Conservation (phyloP, 768 basidiomycete genomes). For the Trametes cingulata region DNA sequence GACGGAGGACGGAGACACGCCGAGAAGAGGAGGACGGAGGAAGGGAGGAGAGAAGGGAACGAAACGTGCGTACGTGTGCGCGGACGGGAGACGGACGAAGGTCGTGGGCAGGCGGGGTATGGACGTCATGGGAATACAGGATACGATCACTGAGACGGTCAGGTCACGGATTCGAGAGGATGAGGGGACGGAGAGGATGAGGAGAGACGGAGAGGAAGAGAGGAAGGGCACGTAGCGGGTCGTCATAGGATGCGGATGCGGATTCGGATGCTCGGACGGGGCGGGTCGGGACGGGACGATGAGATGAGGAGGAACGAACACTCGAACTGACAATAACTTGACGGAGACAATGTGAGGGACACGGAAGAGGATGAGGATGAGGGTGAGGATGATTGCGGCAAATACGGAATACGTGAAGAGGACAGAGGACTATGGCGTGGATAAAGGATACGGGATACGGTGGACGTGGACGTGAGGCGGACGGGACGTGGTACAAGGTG, state of each 20-base stretch:
- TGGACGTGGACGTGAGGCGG: no score
- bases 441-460: no score
- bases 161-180: no score
- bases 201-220: background rate
- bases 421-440: constrained; percentile 4
- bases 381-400: background rate
- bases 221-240: constrained; percentile 4
- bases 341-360: background rate
- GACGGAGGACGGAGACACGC: no score
- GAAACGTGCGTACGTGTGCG: no score
- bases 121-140: background rate
- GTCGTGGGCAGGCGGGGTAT: background rate
- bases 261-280: background rate
- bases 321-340: background rate
- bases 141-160: no score
- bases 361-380: background rate
- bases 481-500: constrained; percentile 6
- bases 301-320: background rate
- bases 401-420: no score
- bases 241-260: background rate
- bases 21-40: no score
- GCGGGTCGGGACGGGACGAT: no score
- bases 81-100: background rate
- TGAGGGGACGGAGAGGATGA: background rate
- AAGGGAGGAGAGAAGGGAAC: no score